Evolutionary conservation across 2,329 filamentous ascomycete species (phyloP), one percentile per base, ranked within the genome.

Genomic region (Chrysoporthe cubensis): DNA sequence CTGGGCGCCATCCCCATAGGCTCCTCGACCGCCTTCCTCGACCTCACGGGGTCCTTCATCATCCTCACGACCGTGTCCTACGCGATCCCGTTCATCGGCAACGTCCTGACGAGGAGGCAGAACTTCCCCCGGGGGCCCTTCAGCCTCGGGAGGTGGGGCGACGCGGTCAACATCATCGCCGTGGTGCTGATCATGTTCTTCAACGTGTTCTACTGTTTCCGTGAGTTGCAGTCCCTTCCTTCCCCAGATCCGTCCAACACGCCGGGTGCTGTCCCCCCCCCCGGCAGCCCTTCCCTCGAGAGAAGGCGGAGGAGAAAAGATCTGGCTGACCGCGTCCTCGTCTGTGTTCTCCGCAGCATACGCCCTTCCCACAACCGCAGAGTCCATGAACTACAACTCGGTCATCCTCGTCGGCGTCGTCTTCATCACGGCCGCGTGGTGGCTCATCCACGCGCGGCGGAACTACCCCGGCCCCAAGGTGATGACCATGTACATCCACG

Each of bases 151-250:
- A 78, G 74, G 5, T 74, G 81, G n/a, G 86, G 86, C 1, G 83
- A 78, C 52, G 69, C 77, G 2, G 73, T 88, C 72, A 88, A 88
- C 71, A 66, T 76, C 13, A 70, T 83, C 4, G 79, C 85, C 7
- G 83, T 86, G 18, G 72, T 83, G 52, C 83, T 87, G 64, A 88
- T 88, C 65, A 73, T 81, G 1, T 77, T 86, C 26, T 88, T 88
- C 71, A 80, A 85, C 64, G 78, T 87, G n/a, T 83, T 89, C 67
- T 89, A 85, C 76, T 88, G 85, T 73, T 88, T 89, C 78, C 86
- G 82, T 84, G 72, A 79, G 82, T 78, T 11, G 2, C 7, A 1
- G 0, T 2, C 7, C 2, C 1, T 11, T 7, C 16, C 16, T 4
- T 18, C 2, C 21, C 18, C 21, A 7, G 26, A 21, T 18, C 3